phyloP scores from a whole-genome alignment of 441 rosid genomes.

The Erodium chrysanthum region DNA sequence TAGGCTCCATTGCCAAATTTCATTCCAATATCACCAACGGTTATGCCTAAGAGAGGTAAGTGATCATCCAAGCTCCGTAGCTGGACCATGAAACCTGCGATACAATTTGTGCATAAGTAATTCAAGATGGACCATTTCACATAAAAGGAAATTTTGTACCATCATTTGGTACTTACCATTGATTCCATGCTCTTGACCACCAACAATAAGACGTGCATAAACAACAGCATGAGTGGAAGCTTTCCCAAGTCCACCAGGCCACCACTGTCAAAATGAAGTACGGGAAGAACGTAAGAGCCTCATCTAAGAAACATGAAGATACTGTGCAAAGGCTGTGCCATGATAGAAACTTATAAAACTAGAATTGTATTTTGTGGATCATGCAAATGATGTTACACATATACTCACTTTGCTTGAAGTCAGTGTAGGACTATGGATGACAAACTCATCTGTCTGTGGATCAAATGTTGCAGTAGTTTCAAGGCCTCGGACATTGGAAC shows the following conservation, averaged over 20 bases:
- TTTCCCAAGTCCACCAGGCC: neutral
- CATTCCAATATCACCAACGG: constrained; percentile 62
- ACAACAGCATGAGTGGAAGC: constrained; percentile 75
- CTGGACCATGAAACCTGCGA: constrained; percentile 78
- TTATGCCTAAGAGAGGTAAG: constrained; percentile 82
- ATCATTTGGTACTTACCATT: constrained; percentile 44
- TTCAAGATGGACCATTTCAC: constrained; percentile 1
- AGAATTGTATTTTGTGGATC: neutral
- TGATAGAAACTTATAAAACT: too few relatives aligned
- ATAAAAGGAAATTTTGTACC: neutral
- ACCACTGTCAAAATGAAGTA: neutral
- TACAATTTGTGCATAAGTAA: constrained; percentile 18
- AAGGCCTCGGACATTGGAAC: constrained; percentile 94
- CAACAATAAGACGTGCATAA: constrained; percentile 74
- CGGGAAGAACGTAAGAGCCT: neutral
- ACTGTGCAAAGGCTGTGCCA: neutral
- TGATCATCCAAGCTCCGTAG: constrained; percentile 87
- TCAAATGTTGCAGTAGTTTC: constrained; percentile 96
- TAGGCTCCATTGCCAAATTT: constrained; percentile 85
- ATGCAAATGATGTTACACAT: neutral
- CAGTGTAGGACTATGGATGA: constrained; percentile 71
- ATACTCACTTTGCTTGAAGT: constrained; percentile 78
- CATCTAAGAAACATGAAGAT: neutral
- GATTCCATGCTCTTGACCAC: constrained; percentile 66
- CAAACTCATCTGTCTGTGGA: constrained; percentile 70